phyloP scores from a whole-genome alignment of 352 stramenopile species.

The Phytophthora colocasiae region DNA sequence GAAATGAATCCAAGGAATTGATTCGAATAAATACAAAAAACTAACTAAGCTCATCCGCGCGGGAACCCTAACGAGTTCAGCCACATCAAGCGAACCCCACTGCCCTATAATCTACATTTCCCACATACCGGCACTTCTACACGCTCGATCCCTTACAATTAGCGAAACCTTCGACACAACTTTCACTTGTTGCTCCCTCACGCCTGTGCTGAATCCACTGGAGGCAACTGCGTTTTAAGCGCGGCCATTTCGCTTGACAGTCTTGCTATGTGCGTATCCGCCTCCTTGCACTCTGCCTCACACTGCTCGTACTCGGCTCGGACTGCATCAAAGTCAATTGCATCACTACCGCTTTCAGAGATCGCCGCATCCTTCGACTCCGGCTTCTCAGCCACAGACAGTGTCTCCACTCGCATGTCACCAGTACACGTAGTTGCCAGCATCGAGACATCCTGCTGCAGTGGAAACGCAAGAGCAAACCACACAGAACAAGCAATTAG shows the following conservation, averaged over 20 bases:
- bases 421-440: constrained; percentile 2
- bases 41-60: constrained; percentile 17
- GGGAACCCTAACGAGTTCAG: constrained; percentile 18
- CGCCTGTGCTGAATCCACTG: constrained; percentile 10
- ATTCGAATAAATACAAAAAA: constrained; percentile 35
- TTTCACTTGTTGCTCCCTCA: constrained; percentile 29
- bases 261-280: constrained; percentile 31
- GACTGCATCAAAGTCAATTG: constrained; percentile 37
- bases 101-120: constrained; percentile 29
- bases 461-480: constrained; percentile 22
- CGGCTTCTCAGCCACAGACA: constrained; percentile 5
- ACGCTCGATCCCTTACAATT: constrained; percentile 17
- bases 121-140: constrained; percentile 8
- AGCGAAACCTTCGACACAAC: constrained; percentile 6
- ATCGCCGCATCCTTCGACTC: constrained; percentile 1
- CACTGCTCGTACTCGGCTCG: constrained; percentile 40
- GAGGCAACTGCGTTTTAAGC: constrained; percentile 32
- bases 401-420: background rate
- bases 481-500: constrained; percentile 46
- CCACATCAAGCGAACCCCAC: constrained; percentile 24
- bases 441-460: constrained; percentile 25
- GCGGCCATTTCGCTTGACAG: constrained; percentile 40
- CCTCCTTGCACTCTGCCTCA: constrained; percentile 36
- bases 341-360: background rate
- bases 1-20: constrained; percentile 25